These are phyloP conservation scores for Fragilaria crotonensis DNA, from an alignment of 108 stramenopile genomes.

Conservation along the genomic window DNA sequence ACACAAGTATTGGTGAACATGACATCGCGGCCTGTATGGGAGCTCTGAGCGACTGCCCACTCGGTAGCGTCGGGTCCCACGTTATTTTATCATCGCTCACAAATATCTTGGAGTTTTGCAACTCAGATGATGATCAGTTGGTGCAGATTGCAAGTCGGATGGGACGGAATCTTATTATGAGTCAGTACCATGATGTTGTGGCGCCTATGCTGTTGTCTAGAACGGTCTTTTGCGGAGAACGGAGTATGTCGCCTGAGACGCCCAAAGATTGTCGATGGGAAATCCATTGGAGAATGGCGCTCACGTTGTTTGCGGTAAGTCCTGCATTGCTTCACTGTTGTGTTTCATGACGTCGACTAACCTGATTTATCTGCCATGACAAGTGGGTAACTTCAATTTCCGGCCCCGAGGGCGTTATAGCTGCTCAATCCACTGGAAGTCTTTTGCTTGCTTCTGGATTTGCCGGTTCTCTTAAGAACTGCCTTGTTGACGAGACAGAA, in stretches of 20 bases:
- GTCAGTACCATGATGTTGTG: slow-evolving; percentile 74
- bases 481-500: slow-evolving; percentile 10
- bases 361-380: background rate
- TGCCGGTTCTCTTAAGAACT: slow-evolving; percentile 60
- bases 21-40: slow-evolving; percentile 71
- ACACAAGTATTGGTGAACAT: slow-evolving; percentile 72
- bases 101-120: slow-evolving; percentile 60
- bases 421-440: slow-evolving; percentile 49
- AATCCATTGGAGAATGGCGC: slow-evolving; percentile 59
- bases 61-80: slow-evolving; percentile 61
- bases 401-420: slow-evolving; percentile 54
- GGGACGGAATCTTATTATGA: slow-evolving; percentile 61
- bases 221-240: slow-evolving; percentile 57
- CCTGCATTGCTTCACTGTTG: background rate
- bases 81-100: slow-evolving; percentile 57
- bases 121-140: slow-evolving; percentile 33
- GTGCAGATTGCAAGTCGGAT: slow-evolving; percentile 56
- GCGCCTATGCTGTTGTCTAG: slow-evolving; percentile 73
- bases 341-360: background rate
- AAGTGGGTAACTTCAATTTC: slow-evolving; percentile 72
- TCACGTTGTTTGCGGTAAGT: slow-evolving; percentile 55
- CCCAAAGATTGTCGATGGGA: slow-evolving; percentile 43
- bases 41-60: slow-evolving; percentile 62
- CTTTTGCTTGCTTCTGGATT: slow-evolving; percentile 58
- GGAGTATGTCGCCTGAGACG: slow-evolving; percentile 5